Evolutionary conservation across 2,329 filamentous ascomycete genomes (phyloP).

Genomic region (Rosellinia necatrix): DNA sequence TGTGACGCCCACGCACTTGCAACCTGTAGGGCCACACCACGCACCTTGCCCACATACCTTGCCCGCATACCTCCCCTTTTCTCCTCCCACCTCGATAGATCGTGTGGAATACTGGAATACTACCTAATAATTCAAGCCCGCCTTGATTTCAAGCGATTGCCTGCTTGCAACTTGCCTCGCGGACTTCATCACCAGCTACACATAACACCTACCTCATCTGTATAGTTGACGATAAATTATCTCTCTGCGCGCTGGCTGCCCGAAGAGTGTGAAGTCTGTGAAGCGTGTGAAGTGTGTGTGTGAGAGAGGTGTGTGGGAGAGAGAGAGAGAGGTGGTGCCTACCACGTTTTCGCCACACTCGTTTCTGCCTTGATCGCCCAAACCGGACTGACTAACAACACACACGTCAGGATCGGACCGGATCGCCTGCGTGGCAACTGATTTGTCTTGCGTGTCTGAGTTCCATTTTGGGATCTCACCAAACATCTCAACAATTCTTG

Average conservation of each 20-base stretch:
- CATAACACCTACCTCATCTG: slow-evolving; percentile 7
- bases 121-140: too few relatives aligned
- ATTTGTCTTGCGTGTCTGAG: slow-evolving; percentile 15
- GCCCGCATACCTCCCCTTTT: slow-evolving; percentile 18
- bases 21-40: background rate
- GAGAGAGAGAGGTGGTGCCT: slow-evolving; percentile 4
- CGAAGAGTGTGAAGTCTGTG: too few relatives aligned
- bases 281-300: background rate
- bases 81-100: slow-evolving; percentile 7
- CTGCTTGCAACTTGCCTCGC: slow-evolving; percentile 7
- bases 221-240: slow-evolving; percentile 15
- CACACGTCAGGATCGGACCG: slow-evolving; percentile 17
- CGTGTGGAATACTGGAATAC: slow-evolving; percentile 24
- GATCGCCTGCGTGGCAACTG: slow-evolving; percentile 23
- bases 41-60: slow-evolving; percentile 10
- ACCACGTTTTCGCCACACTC: slow-evolving; percentile 15
- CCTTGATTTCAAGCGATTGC: slow-evolving; percentile 18
- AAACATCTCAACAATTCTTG: too few relatives aligned
- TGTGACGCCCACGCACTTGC: slow-evolving; percentile 10
- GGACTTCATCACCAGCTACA: slow-evolving; percentile 13
- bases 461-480: slow-evolving; percentile 6
- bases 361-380: slow-evolving; percentile 7
- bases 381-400: slow-evolving; percentile 12
- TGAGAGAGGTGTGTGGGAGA: background rate
- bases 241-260: slow-evolving; percentile 23